These are phyloP conservation scores for Leishmania arabica DNA, from an alignment of 208 protist species.

Conservation along the genomic window DNA sequence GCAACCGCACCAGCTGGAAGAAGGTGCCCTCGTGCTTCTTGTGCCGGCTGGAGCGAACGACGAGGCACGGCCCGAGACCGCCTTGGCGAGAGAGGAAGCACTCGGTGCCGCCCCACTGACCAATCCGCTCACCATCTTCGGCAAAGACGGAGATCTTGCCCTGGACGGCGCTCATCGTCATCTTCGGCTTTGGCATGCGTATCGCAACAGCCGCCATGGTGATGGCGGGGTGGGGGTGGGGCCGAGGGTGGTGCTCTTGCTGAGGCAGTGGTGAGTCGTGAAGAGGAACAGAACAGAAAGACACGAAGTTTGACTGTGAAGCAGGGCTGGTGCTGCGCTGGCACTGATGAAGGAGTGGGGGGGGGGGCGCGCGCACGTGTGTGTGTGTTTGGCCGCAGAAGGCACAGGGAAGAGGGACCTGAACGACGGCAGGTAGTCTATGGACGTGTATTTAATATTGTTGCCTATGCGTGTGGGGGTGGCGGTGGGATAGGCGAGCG, in stretches of 20 bases:
- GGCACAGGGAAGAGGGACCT: too few relatives aligned
- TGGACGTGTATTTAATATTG: background rate
- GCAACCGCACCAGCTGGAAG: slow-evolving; percentile 57
- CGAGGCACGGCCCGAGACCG: slow-evolving; percentile 74
- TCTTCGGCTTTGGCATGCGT: slow-evolving; percentile 48
- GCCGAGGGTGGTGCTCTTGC: background rate
- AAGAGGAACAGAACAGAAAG: background rate
- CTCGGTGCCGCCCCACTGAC: slow-evolving; percentile 83
- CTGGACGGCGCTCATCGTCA: slow-evolving; percentile 57
- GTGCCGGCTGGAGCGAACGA: slow-evolving; percentile 73
- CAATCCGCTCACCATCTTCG: slow-evolving; percentile 70
- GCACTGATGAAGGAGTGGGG: background rate
- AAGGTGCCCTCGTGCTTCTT: slow-evolving; percentile 70
- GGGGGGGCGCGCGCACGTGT: background rate
- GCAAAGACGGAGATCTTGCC: slow-evolving; percentile 60
- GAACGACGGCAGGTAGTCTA: background rate
- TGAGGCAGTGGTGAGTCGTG: background rate
- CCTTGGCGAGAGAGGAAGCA: slow-evolving; percentile 81
- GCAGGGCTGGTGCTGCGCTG: background rate
- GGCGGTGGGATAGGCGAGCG: background rate
- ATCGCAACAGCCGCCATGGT: slow-evolving; percentile 26
- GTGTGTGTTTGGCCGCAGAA: too few relatives aligned
- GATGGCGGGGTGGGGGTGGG: background rate
- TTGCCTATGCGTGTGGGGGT: background rate
- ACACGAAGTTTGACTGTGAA: background rate